Evolutionary conservation across 2,329 filamentous ascomycete species (phyloP), one percentile per base, ranked within the genome.

Genomic region (Colletotrichum truncatum): DNA sequence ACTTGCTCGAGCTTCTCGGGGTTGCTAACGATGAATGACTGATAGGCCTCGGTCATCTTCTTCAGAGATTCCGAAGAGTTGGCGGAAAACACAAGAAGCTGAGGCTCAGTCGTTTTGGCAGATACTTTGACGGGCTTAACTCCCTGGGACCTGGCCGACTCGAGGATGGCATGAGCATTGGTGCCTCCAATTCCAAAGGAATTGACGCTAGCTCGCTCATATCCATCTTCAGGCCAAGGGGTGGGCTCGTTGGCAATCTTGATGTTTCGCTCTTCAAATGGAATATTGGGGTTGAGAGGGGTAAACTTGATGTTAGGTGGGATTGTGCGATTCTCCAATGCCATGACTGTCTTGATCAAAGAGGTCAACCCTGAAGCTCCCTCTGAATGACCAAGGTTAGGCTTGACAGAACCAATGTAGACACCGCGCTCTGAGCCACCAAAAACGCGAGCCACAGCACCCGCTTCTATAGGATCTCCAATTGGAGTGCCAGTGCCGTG

Each of bases 401-500:
- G 73, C 49, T 81, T 81, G 5, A 66, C 4, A 70, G 74, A 10
- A 14, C 73, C 74, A 23, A 75, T 74, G 38, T 68, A 67, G 1
- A 72, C 56, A 1, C 70, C 71, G 1, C 66, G 34, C 1, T 68
- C 49, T 26, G 38, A 41, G 3, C 14, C 25, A 0, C 70, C 72
- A 62, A 77, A 78, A 2, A 74, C 70, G 1, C 55, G 60, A 0
- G 67, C 66, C 6, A 82, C 72, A 1, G 76, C 79, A 0, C 48
- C 48, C 0, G 74, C 69, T 56, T 82, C 81, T 1, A 73, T 65
- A 0, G 85, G 84, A 65, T 89, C 86, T 3, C 86, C 86, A 3
- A 72, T 71, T 6, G 49, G 41, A 4, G 80, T 81, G 3, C 78
- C 78, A 1, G 79, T 48, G 23, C 45, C 45, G 45, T 48, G 45